Evolutionary conservation across 2,329 filamentous ascomycete genomes (phyloP).

Genomic region (Didymella glomerata): DNA sequence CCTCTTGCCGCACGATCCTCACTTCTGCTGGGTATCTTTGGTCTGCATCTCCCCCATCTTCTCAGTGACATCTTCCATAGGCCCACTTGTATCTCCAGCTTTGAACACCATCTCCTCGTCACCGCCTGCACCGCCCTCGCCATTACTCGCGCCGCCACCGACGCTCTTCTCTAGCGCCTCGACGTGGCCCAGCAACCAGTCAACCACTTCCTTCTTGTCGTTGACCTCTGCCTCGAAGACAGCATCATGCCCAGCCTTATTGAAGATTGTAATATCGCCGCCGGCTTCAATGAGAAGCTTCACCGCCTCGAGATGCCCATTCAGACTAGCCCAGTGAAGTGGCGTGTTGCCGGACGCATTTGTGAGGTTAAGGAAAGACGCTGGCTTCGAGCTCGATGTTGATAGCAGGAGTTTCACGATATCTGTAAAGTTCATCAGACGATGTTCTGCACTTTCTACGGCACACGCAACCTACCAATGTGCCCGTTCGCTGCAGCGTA

Average conservation of each 20-base stretch:
- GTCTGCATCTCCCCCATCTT: slow-evolving; percentile 46
- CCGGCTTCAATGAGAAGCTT: slow-evolving; percentile 78
- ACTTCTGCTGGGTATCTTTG: slow-evolving; percentile 22
- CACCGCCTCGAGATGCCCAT: slow-evolving; percentile 83
- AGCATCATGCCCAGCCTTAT: slow-evolving; percentile 78
- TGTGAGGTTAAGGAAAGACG: slow-evolving; percentile 67
- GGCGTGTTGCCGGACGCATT: slow-evolving; percentile 90
- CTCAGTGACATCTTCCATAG: slow-evolving; percentile 43
- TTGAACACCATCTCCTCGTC: slow-evolving; percentile 26
- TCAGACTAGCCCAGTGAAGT: slow-evolving; percentile 91
- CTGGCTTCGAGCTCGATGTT: slow-evolving; percentile 27
- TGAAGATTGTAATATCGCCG: slow-evolving; percentile 79
- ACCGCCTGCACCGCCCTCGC: slow-evolving; percentile 30
- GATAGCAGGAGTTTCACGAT: slow-evolving; percentile 53
- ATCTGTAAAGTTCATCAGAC: slow-evolving; percentile 39
- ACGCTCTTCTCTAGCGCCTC: slow-evolving; percentile 53
- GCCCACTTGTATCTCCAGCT: slow-evolving; percentile 23
- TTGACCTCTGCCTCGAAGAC: slow-evolving; percentile 61
- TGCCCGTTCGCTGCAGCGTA: slow-evolving; percentile 95
- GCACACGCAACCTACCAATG: slow-evolving; percentile 62
- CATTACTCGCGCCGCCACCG: slow-evolving; percentile 45
- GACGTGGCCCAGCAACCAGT: slow-evolving; percentile 58
- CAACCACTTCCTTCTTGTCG: slow-evolving; percentile 59
- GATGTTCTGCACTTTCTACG: background rate
- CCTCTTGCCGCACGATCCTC: background rate